phyloP scores from a whole-genome alignment of 2,329 filamentous ascomycete species.

The Delphinella strobiligena region DNA sequence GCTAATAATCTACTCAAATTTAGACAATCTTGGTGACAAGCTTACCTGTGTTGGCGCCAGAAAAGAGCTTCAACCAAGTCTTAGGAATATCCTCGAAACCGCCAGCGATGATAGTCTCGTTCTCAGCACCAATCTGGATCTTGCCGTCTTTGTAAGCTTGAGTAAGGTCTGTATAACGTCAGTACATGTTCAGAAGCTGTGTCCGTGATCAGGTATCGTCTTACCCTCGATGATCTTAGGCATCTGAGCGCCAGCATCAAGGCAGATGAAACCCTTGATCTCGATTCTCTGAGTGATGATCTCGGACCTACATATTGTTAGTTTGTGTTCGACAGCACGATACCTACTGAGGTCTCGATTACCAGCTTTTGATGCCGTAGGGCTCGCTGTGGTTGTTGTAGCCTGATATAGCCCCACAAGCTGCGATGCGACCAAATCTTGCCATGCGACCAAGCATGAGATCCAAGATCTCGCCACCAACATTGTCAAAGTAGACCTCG shows the following conservation, averaged over 20 bases:
- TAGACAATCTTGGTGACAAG: slow-evolving; percentile 27
- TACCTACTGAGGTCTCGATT: not conserved
- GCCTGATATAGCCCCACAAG: slow-evolving; percentile 58
- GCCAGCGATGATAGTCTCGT: slow-evolving; percentile 34
- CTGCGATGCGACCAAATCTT: slow-evolving; percentile 49
- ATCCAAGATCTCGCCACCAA: slow-evolving; percentile 60
- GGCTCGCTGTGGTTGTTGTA: slow-evolving; percentile 44
- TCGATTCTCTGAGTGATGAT: slow-evolving; percentile 21
- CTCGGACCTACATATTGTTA: slow-evolving; percentile 14
- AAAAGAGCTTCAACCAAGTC: slow-evolving; percentile 37
- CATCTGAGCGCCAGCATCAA: slow-evolving; percentile 14
- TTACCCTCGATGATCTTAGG: slow-evolving; percentile 9
- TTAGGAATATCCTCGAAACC: slow-evolving; percentile 37
- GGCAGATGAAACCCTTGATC: slow-evolving; percentile 23
- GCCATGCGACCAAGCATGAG: slow-evolving; percentile 53
- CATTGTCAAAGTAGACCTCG: slow-evolving; percentile 64
- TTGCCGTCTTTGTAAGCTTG: slow-evolving; percentile 31
- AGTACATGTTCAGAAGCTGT: not conserved
- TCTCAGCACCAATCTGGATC: slow-evolving; percentile 31
- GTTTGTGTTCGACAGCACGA: not conserved
- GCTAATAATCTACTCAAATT: too few species aligned
- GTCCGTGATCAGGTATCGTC: too few species aligned
- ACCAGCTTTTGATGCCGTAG: slow-evolving; percentile 23
- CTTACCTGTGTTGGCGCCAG: slow-evolving; percentile 36
- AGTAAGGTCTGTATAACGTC: too few species aligned